Evolutionary conservation across 768 basidiomycete genomes (phyloP), one percentile per base, ranked within the genome.

Genomic region (Mrakia frigida): DNA sequence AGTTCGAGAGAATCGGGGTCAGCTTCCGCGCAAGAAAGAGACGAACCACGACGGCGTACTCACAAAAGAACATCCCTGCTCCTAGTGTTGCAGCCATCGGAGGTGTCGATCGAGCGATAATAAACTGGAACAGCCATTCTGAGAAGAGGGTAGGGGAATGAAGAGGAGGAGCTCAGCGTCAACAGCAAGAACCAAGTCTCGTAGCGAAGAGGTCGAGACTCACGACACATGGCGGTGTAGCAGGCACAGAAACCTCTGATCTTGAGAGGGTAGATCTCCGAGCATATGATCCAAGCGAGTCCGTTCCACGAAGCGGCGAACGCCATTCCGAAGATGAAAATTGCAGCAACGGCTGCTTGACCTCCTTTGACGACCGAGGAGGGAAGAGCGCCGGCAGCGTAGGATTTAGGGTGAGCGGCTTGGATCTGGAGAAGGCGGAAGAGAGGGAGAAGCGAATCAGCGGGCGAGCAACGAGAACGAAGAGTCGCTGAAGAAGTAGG

Each of bases 121-220:
- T 76, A 25, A 80, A 78, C 67, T 81, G 77, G 70, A 74, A 81
- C 21, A 78, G 70, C 80, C 80, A 81, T 37, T 80, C 79, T 28
- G 37, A 35, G 18, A 73, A 41, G 4, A 28, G 6, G 18, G 16
- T 1, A 63, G n/a, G 61, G 21, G 21, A 5, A 7, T 0, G 33
- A 28, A 11, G 35, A 31, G 11, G 13, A 4, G 31, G n/a, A 31
- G 28, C 28, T 63, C 16, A 63, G 61, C 9, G n/a, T n/a, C n/a
- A n/a, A n/a, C n/a, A n/a, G n/a, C n/a, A n/a, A n/a, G n/a, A n/a
- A n/a, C n/a, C 23, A 31, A 25, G 56, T 9, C 23, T 60, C 6
- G 56, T 7, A 31, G 56, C 10, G 28, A 6, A 60, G 56, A 37
- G 35, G 11, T 18, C 2, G 18, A 31, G 16, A 63, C 61, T 31